Evolutionary conservation across 164 flowering plant genomes (phyloP).

Genomic region (Akebia trifoliata): DNA sequence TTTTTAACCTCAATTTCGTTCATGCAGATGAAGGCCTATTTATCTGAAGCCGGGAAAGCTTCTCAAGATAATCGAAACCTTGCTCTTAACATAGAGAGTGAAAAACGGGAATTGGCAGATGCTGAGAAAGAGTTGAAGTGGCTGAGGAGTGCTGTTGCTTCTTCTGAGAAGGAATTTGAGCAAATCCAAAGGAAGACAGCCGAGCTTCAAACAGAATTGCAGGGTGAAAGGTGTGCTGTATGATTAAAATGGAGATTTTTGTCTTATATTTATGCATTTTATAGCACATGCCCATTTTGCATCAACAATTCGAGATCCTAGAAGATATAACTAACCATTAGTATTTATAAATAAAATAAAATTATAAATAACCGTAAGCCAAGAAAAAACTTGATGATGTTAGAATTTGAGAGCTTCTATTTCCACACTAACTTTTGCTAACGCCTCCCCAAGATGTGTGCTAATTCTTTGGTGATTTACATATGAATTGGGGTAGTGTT

Average conservation of each 20-base stretch:
- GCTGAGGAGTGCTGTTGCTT: slow-evolving; percentile 61
- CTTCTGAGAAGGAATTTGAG: slow-evolving; percentile 87
- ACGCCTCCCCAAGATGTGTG: too few species aligned
- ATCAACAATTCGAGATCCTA: neutral
- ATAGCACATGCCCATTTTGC: neutral
- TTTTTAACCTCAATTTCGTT: slow-evolving; percentile 5
- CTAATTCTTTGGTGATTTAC: too few species aligned
- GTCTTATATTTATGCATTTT: neutral
- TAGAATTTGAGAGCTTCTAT: too few species aligned
- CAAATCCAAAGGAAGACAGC: slow-evolving; percentile 53
- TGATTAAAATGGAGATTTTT: neutral
- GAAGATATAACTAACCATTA: neutral
- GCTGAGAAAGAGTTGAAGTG: slow-evolving; percentile 92
- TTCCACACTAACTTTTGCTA: too few species aligned
- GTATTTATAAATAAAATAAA: too few species aligned
- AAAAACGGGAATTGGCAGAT: slow-evolving; percentile 73
- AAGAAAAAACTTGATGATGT: too few species aligned
- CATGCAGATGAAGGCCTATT: slow-evolving; percentile 60
- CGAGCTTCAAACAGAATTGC: slow-evolving; percentile 48
- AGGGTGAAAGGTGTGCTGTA: slow-evolving; percentile 55
- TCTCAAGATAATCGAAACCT: slow-evolving; percentile 63
- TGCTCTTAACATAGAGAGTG: slow-evolving; percentile 49
- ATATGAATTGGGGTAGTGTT: too few species aligned
- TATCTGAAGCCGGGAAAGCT: slow-evolving; percentile 52
- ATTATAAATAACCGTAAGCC: too few species aligned